A percentile compares a stretch with the other conserved stretches of the same genome.
Evolutionary conservation across 768 basidiomycete species (phyloP).

Genomic region (Amanita pallidorosea): DNA sequence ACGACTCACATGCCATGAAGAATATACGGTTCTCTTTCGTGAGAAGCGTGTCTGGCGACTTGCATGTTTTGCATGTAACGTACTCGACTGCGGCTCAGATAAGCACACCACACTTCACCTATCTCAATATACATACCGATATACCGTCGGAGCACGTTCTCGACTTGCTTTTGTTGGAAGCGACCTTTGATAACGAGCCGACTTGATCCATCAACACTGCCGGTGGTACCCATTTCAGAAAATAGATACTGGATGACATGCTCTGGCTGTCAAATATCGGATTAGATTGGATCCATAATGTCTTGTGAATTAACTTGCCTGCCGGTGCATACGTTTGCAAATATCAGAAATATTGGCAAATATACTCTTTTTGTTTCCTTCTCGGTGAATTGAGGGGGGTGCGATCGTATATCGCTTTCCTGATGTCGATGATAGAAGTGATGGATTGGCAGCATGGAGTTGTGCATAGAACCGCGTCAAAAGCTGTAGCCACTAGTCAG

Average conservation of each 20-base stretch:
- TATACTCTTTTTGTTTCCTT: slow-evolving; percentile 95
- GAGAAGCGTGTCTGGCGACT: slow-evolving; percentile 93
- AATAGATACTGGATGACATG: slow-evolving; percentile 97
- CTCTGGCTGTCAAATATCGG: slow-evolving; percentile 51
- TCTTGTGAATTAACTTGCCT: slow-evolving; percentile 19
- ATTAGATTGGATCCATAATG: neutral
- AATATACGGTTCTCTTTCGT: slow-evolving; percentile 98
- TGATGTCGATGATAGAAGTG: slow-evolving; percentile 67
- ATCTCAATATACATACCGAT: slow-evolving; percentile 56
- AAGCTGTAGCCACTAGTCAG: slow-evolving; percentile 39
- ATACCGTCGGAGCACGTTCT: slow-evolving; percentile 92
- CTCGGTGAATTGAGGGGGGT: slow-evolving; percentile 86
- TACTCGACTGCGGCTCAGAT: slow-evolving; percentile 65
- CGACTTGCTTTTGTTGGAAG: slow-evolving; percentile 97
- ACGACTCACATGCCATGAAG: slow-evolving; percentile 92
- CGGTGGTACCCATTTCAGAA: slow-evolving; percentile 96
- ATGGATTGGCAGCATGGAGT: slow-evolving; percentile 89
- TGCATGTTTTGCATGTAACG: slow-evolving; percentile 99
- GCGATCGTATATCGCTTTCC: slow-evolving; percentile 96
- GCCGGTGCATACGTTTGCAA: slow-evolving; percentile 96
- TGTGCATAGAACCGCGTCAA: slow-evolving; percentile 86
- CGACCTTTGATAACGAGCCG: slow-evolving; percentile 95
- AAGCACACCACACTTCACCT: neutral
- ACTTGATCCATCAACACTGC: slow-evolving; percentile 85
- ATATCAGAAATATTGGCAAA: slow-evolving; percentile 97